phyloP scores from a whole-genome alignment of 2,329 filamentous ascomycete genomes.

The Paecilomyces formosus region DNA sequence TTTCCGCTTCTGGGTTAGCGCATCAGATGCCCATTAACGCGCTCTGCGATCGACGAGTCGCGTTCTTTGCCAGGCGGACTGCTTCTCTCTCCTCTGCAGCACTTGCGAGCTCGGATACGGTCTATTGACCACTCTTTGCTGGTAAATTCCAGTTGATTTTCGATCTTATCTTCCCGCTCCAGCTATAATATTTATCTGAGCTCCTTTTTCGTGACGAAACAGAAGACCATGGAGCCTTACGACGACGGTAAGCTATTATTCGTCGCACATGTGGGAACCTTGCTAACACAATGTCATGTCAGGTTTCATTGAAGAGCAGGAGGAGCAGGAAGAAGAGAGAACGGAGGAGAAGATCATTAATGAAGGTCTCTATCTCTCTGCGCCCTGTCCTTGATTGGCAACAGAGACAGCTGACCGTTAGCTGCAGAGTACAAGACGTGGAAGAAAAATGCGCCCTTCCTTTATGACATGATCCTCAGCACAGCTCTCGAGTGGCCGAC shows the following conservation, averaged over 20 bases:
- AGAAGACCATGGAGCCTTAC: slow-evolving; percentile 24
- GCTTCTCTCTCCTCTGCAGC: neutral
- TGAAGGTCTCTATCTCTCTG: slow-evolving; percentile 53
- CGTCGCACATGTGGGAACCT: slow-evolving; percentile 7
- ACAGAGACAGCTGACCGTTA: slow-evolving; percentile 1
- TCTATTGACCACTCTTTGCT: slow-evolving; percentile 2
- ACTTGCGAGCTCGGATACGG: neutral
- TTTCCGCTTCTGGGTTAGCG: slow-evolving; percentile 16
- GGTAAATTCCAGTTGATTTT: neutral
- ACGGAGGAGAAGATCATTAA: slow-evolving; percentile 86
- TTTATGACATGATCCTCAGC: slow-evolving; percentile 95
- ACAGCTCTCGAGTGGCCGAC: slow-evolving; percentile 97
- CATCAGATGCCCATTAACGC: slow-evolving; percentile 26
- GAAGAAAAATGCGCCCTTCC: slow-evolving; percentile 99
- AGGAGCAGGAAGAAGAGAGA: slow-evolving; percentile 61
- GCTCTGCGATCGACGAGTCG: slow-evolving; percentile 15
- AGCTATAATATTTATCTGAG: neutral
- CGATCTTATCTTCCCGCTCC: slow-evolving; percentile 3
- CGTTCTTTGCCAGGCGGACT: slow-evolving; percentile 4
- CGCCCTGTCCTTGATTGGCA: neutral
- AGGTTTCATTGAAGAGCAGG: slow-evolving; percentile 30
- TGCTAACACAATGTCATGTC: slow-evolving; percentile 13
- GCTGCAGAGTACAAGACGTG: slow-evolving; percentile 91
- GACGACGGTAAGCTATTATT: slow-evolving; percentile 21
- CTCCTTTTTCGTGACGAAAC: neutral